phyloP scores from a whole-genome alignment of 129 eudicot genomes.

The Mikania micrantha region DNA sequence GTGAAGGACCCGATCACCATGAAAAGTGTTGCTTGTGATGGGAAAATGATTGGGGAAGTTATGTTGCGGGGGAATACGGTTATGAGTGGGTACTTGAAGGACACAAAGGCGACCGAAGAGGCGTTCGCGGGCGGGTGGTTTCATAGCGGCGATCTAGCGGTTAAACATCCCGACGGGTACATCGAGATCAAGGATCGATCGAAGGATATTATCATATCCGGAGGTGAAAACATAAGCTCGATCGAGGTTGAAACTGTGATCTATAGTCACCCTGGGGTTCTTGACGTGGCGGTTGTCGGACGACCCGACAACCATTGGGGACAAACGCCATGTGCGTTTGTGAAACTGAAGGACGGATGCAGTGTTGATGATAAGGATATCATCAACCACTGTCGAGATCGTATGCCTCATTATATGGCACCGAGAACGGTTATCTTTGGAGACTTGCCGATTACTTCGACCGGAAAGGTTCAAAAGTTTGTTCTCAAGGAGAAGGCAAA shows the following conservation, averaged over 20 bases:
- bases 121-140: conserved; percentile 63
- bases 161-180: conserved; percentile 46
- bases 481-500: conserved; percentile 43
- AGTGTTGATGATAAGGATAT: conserved; percentile 27
- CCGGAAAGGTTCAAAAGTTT: conserved; percentile 62
- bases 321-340: conserved; percentile 67
- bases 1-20: conserved; percentile 41
- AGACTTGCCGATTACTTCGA: conserved; percentile 47
- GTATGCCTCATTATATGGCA: conserved; percentile 56
- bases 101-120: conserved; percentile 41
- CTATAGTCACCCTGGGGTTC: conserved; percentile 51
- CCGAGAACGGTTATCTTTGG: conserved; percentile 50
- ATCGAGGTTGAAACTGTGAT: conserved; percentile 50
- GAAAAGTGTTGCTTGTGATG: conserved; percentile 48
- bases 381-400: conserved; percentile 41
- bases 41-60: conserved; percentile 46
- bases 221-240: conserved; percentile 59
- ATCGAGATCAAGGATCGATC: conserved; percentile 49
- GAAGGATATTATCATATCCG: conserved; percentile 60
- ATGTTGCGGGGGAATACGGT: conserved; percentile 70
- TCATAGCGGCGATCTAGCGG: conserved; percentile 53
- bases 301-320: conserved; percentile 72
- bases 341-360: conserved; percentile 48
- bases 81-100: conserved; percentile 63
- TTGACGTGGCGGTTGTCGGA: conserved; percentile 61